Base-by-base conservation (phyloP, 2,329 filamentous ascomycete genomes). In the Ophiosphaerella narmari region DNA sequence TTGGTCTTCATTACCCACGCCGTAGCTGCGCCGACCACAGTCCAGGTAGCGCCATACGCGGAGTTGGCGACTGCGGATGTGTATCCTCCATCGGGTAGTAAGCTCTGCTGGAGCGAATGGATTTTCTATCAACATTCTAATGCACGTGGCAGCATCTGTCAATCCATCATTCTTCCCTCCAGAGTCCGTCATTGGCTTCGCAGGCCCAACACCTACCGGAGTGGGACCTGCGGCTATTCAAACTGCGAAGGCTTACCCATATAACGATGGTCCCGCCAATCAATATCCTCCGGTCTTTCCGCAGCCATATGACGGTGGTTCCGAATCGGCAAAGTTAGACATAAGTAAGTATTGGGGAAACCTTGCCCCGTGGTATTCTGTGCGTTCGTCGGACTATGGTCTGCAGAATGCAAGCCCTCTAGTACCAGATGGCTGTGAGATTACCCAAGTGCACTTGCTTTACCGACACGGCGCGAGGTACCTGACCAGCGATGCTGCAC, bases 261-360 rank as follows among this genome's bases (percentile, higher is more conserved):
- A 69, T 48, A 68, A 67, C 23, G 53, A 65, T 9, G 50, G 56
- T 26, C 44, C 57, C 31, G 57, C 60, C 13, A 56, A 50, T 35
- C 52, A 52, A 1, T 69, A 62, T 39, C 66, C 66, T 2, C 44
- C 68, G 3, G 44, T 69, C 36, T 50, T 49, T 26, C 54, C 62
- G 1, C 57, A 66, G 31, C 65, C 63, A 4, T 57, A 63, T 35
- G 62, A 59, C 9, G 58, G 50, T 16, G 50, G 46, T 29, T 41
- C 48, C 3, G 51, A 58, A 23, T 60, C 58, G 7, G 44, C 54
- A 26, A 42, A 46, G 7, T 67, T 69, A 39, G 65, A 69, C 21
- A 67, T 67, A 24, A 56, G 47, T 41, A 67, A 64, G 32, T 66
- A 67, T 49, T 68, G 66, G 66, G 65, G 66, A 7, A 69, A 69